These are phyloP conservation scores for Margaritispora aquatica DNA, from an alignment of 495 filamentous ascomycete genomes.

Conservation along the genomic window DNA sequence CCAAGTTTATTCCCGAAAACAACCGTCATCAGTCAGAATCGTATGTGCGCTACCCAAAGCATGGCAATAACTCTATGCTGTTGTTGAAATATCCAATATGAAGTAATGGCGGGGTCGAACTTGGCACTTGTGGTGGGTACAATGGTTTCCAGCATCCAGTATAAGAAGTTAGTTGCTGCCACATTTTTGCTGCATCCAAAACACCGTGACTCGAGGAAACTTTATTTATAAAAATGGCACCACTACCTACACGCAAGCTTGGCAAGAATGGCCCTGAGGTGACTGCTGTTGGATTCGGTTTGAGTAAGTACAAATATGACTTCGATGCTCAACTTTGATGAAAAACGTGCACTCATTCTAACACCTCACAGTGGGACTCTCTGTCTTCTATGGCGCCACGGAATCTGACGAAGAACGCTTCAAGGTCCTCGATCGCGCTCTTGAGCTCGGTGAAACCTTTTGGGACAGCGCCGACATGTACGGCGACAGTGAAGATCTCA, in stretches of 20 bases:
- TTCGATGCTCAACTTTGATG: too few species aligned
- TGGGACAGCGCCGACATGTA: conserved; percentile 57
- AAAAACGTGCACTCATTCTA: neutral
- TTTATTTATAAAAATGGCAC: conserved; percentile 21
- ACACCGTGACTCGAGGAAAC: too few species aligned
- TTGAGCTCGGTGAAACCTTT: conserved; percentile 40
- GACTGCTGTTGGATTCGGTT: conserved; percentile 33
- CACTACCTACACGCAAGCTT: conserved; percentile 37
- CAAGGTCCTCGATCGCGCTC: conserved; percentile 28
- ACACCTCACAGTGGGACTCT: conserved; percentile 23
- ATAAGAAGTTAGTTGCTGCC: too few species aligned
- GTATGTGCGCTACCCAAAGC: too few species aligned
- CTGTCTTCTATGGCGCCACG: conserved; percentile 26
- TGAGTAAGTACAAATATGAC: neutral
- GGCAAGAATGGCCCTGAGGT: conserved; percentile 49
- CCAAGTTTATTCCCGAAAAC: too few species aligned
- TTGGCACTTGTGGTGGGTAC: too few species aligned
- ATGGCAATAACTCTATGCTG: too few species aligned
- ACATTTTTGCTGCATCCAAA: neutral
- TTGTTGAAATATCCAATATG: too few species aligned
- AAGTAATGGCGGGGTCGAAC: too few species aligned
- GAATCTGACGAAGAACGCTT: conserved; percentile 31
- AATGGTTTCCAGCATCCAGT: too few species aligned
- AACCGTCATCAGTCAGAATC: too few species aligned
- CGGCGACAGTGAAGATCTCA: conserved; percentile 43